Evolutionary conservation across 805 yeast species (phyloP).

Genomic region (Wickerhamiella allomyrinae): DNA sequence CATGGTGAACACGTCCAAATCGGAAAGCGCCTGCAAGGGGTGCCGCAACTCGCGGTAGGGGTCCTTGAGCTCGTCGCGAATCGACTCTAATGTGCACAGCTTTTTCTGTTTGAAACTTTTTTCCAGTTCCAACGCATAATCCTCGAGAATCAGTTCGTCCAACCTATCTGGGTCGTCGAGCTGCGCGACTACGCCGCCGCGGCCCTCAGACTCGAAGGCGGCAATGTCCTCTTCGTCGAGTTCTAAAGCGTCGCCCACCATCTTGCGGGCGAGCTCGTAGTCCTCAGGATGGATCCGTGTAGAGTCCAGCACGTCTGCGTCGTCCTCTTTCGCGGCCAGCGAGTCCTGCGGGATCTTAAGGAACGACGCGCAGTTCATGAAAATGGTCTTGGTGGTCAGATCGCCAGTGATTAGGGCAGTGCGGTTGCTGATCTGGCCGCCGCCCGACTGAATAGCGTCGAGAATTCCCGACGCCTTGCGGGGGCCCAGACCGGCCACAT

Average conservation of each 20-base stretch:
- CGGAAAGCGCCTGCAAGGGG: constrained; percentile 48
- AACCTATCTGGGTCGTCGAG: constrained; percentile 62
- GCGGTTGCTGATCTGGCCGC: constrained; percentile 50
- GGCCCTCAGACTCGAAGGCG: constrained; percentile 61
- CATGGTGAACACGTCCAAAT: constrained; percentile 68
- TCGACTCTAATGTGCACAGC: constrained; percentile 67
- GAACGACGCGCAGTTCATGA: constrained; percentile 86
- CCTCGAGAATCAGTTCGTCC: constrained; percentile 77
- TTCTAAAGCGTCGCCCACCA: constrained; percentile 97
- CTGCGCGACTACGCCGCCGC: constrained; percentile 53
- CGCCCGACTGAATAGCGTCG: constrained; percentile 58
- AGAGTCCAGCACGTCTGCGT: constrained; percentile 70
- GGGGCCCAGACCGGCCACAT: constrained; percentile 85
- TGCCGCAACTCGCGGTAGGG: constrained; percentile 80
- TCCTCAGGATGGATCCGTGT: constrained; percentile 98
- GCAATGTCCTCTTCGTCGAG: constrained; percentile 86
- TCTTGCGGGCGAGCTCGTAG: constrained; percentile 86
- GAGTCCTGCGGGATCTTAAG: constrained; percentile 60
- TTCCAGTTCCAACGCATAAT: constrained; percentile 81
- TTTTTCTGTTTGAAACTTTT: constrained; percentile 45
- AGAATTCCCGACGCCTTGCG: constrained; percentile 82
- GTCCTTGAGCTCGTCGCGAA: constrained; percentile 71
- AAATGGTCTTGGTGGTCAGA: constrained; percentile 64
- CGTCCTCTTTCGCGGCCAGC: constrained; percentile 37
- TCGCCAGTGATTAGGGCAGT: constrained; percentile 74